Base-by-base conservation (phyloP, 192 early-diverging fungal genomes). In the Coemansia sp. region DNA sequence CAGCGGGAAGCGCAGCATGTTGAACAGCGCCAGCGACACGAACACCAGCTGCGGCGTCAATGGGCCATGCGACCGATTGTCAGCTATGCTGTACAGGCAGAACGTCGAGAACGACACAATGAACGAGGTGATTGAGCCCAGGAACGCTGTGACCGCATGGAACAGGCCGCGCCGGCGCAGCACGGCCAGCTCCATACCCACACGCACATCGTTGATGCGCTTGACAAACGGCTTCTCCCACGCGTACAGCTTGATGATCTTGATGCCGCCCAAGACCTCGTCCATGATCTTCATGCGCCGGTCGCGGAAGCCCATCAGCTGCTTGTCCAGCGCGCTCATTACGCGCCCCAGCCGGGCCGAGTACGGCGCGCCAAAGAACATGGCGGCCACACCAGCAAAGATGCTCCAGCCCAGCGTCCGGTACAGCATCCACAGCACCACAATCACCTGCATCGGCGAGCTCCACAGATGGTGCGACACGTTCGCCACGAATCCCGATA, bases 241-340 rank as follows among this genome's bases (percentile, higher is more conserved):
- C 19, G 94, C 92, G 56, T 94, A 98, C 22, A 98, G 74, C 58
- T 95, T 98, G 76, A 98, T 94, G 14, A 98, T 88, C 49, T 87
- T 88, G 51, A 94, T 92, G 28, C 91, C 94, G 39, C 85, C 86
- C 52, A 97, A 56, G 9, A 89, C 56, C 71, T 97, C 94, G 62
- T 94, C 67, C 77, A 88, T 88, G 36, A 89, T 47, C 56, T 78
- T 84, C 13, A 80, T 84, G 22, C 87, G 67, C 8, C 38, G 34
- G 51, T 91, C 89, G 42, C 91, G 92, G 79, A 88, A 88, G 40
- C 54, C 64, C 94, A 96, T 96, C 60, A 91, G 91, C 17, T 50
- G 55, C 52, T 84, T 83, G 54, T 91, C 86, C 21, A 88, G 67
- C 14, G 37, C 76, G 17, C 87, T 80, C 66, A 86, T 84, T 19